phyloP scores from a whole-genome alignment of 352 stramenopile species.

The Phytopythium vexans region DNA sequence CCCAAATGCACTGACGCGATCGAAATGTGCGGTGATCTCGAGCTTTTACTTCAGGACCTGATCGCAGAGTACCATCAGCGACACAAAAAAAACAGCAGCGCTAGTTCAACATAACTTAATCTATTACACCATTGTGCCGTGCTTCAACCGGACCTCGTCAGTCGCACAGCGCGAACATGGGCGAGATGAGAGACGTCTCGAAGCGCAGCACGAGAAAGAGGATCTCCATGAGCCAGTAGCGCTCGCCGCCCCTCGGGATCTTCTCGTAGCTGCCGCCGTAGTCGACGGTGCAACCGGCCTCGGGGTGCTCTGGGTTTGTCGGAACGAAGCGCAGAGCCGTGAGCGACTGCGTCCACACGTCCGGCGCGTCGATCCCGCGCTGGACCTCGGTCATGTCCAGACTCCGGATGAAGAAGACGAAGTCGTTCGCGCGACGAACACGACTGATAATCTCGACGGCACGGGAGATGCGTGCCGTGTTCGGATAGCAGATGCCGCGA shows the following conservation, averaged over 20 bases:
- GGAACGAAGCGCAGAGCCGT: conserved; percentile 47
- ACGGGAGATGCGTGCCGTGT: conserved; percentile 31
- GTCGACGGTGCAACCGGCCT: conserved; percentile 35
- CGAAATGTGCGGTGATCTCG: too few relatives aligned
- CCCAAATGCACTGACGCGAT: too few relatives aligned
- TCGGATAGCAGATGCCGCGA: conserved; percentile 43
- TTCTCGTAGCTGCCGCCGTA: conserved; percentile 43
- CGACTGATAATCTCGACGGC: conserved; percentile 47
- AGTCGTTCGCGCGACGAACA: conserved; percentile 35
- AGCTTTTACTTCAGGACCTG: too few relatives aligned
- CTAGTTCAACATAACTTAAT: conserved; percentile 1
- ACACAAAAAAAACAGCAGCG: not conserved
- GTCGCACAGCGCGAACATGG: conserved; percentile 41
- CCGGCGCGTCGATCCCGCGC: conserved; percentile 22
- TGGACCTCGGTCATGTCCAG: conserved; percentile 36
- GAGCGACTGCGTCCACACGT: conserved; percentile 38
- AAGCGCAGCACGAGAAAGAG: conserved; percentile 54
- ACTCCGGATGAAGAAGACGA: conserved; percentile 41
- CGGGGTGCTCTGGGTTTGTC: conserved; percentile 17
- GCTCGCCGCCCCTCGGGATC: conserved; percentile 29
- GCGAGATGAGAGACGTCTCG: conserved; percentile 43
- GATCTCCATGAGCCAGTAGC: conserved; percentile 61
- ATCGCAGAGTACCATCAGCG: not conserved
- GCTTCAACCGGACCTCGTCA: conserved; percentile 1
- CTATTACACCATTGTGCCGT: not conserved